phyloP scores from a whole-genome alignment of 2,329 filamentous ascomycete genomes.

The Fusarium decemcellulare region DNA sequence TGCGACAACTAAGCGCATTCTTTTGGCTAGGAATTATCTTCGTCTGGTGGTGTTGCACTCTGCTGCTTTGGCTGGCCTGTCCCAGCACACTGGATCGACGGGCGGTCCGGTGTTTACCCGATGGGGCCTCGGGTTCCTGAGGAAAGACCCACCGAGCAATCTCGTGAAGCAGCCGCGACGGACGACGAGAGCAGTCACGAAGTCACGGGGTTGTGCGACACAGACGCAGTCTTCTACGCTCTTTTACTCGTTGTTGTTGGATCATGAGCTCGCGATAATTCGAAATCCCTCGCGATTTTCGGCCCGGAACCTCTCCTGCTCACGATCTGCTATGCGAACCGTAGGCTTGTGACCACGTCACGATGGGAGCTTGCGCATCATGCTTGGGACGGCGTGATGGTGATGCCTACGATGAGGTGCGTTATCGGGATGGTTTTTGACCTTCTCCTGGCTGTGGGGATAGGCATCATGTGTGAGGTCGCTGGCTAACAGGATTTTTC shows the following conservation, averaged over 20 bases:
- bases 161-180: slow-evolving; percentile 44
- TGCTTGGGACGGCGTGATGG: slow-evolving; percentile 68
- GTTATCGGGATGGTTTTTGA: slow-evolving; percentile 24
- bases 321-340: slow-evolving; percentile 41
- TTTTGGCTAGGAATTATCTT: background rate
- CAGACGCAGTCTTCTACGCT: slow-evolving; percentile 37
- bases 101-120: slow-evolving; percentile 47
- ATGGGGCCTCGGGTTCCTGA: slow-evolving; percentile 29
- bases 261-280: slow-evolving; percentile 19
- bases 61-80: slow-evolving; percentile 14
- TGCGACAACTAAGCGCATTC: background rate
- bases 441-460: background rate
- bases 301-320: slow-evolving; percentile 5
- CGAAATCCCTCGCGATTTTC: slow-evolving; percentile 11
- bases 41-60: slow-evolving; percentile 14
- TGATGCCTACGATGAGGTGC: slow-evolving; percentile 70
- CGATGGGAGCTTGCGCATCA: slow-evolving; percentile 74
- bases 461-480: background rate
- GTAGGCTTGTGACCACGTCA: slow-evolving; percentile 37
- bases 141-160: slow-evolving; percentile 44
- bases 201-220: slow-evolving; percentile 35
- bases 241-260: slow-evolving; percentile 5
- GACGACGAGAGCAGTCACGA: slow-evolving; percentile 38
- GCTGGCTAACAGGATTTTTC: slow-evolving; percentile 16
- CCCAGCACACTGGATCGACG: slow-evolving; percentile 30